A percentile compares a stretch with the other conserved stretches of the same genome.
Conservation (phyloP, 164 flowering plant genomes). For the Tinospora cordifolia region DNA sequence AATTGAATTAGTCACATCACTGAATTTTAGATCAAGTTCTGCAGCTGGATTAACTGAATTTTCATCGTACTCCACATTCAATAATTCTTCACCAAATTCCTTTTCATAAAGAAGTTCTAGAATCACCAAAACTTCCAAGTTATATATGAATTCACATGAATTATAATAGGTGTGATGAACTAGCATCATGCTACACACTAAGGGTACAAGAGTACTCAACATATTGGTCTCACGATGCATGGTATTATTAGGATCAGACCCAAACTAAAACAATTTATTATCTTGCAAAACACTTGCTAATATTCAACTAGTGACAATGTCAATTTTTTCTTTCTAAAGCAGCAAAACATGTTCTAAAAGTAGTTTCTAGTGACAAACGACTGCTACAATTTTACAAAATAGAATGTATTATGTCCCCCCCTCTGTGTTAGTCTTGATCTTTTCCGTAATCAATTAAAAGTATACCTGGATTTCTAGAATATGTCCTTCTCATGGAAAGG, state of each 20-base stretch:
- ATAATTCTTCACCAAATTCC: slow-evolving; percentile 53
- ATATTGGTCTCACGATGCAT: too few species aligned
- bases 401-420: neutral
- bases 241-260: too few species aligned
- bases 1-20: slow-evolving; percentile 18
- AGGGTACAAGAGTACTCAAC: neutral
- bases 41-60: slow-evolving; percentile 39
- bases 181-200: neutral
- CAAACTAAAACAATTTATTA: neutral
- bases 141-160: neutral
- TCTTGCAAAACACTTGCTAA: neutral
- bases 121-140: slow-evolving; percentile 15
- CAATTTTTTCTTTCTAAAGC: neutral
- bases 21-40: slow-evolving; percentile 65
- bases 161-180: neutral
- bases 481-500: slow-evolving; percentile 65
- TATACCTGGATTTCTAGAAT: slow-evolving; percentile 71
- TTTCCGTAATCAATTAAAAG: slow-evolving; percentile 1
- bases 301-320: neutral
- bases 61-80: slow-evolving; percentile 37
- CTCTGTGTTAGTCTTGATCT: neutral
- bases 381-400: neutral
- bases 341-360: neutral
- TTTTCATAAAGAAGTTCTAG: slow-evolving; percentile 51
- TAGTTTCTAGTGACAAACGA: neutral